Evolutionary conservation across 495 filamentous ascomycete species (phyloP).

Genomic region (Letharia lupina): DNA sequence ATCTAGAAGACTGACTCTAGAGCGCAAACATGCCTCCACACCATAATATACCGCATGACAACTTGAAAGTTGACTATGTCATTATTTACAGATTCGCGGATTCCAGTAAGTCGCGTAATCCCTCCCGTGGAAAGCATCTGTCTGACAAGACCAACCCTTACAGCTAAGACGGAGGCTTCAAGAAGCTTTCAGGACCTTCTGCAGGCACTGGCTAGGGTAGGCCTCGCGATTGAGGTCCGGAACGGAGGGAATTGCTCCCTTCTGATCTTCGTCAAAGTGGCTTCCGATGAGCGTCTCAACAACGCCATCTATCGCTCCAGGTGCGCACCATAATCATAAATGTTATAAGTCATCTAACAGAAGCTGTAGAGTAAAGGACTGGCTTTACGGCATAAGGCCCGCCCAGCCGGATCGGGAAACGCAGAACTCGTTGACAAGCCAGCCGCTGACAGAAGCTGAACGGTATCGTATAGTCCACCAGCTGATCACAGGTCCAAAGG

Average conservation of each 20-base stretch:
- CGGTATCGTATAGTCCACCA: constrained; percentile 75
- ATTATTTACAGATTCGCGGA: constrained; percentile 67
- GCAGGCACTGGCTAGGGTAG: constrained; percentile 58
- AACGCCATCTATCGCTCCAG: constrained; percentile 38
- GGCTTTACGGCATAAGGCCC: constrained; percentile 83
- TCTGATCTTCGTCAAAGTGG: constrained; percentile 74
- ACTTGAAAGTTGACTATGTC: constrained; percentile 85
- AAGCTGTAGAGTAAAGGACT: constrained; percentile 70
- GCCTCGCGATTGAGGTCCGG: constrained; percentile 77
- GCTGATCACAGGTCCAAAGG: constrained; percentile 71
- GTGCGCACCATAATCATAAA: constrained; percentile 5
- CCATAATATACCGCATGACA: constrained; percentile 35
- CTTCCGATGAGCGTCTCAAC: constrained; percentile 53
- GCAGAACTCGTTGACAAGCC: constrained; percentile 48
- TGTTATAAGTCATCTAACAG: not conserved
- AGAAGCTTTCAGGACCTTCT: constrained; percentile 69
- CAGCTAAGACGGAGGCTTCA: constrained; percentile 60
- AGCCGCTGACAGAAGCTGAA: constrained; percentile 80
- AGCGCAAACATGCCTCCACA: constrained; percentile 19
- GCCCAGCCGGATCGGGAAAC: constrained; percentile 70
- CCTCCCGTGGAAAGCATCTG: not conserved
- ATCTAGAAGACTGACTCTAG: not conserved
- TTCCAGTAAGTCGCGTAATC: constrained; percentile 41
- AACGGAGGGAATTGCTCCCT: constrained; percentile 68
- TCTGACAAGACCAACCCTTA: constrained; percentile 13